A percentile compares a stretch with the other conserved stretches of the same genome.
Conservation (phyloP, 1,284 basidiomycete genomes). For the Chalciporus sp. region DNA sequence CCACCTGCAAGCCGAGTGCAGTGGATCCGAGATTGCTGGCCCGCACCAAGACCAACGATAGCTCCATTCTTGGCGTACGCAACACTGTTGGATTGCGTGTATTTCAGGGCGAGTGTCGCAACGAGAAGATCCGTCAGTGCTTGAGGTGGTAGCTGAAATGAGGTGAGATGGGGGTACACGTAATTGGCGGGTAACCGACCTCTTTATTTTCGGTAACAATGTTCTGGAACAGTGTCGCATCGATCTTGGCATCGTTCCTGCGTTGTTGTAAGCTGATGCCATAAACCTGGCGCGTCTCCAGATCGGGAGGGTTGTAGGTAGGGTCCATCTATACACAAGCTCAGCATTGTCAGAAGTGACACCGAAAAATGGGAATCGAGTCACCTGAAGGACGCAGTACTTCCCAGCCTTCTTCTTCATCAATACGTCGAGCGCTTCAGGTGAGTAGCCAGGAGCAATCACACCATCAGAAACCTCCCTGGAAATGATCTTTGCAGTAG, state of each 20-base stretch:
- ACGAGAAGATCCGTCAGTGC: conserved; percentile 89
- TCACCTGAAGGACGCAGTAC: conserved; percentile 94
- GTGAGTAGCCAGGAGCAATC: conserved; percentile 92
- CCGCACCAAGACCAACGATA: conserved; percentile 95
- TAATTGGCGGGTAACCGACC: conserved; percentile 38
- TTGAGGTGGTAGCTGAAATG: conserved; percentile 62
- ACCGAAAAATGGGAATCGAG: conserved; percentile 4
- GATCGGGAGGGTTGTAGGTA: conserved; percentile 69
- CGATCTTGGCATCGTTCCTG: conserved; percentile 91
- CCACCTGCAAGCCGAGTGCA: conserved; percentile 97
- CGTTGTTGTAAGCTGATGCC: conserved; percentile 91
- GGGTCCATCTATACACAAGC: conserved; percentile 77
- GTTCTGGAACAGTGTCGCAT: conserved; percentile 81
- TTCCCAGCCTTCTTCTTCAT: conserved; percentile 98
- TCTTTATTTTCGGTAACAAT: conserved; percentile 89
- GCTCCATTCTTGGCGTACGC: conserved; percentile 94
- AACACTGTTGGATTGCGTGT: conserved; percentile 99
- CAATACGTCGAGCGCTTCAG: conserved; percentile 89
- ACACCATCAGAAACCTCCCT: conserved; percentile 98
- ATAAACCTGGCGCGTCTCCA: conserved; percentile 96
- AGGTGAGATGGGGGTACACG: not conserved
- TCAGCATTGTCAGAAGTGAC: not conserved
- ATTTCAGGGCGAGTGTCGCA: conserved; percentile 96
- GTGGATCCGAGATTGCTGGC: conserved; percentile 98
- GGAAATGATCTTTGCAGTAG: conserved; percentile 95